Base-by-base conservation (phyloP, 352 stramenopile genomes). In the Globisporangium recalcitrans region DNA sequence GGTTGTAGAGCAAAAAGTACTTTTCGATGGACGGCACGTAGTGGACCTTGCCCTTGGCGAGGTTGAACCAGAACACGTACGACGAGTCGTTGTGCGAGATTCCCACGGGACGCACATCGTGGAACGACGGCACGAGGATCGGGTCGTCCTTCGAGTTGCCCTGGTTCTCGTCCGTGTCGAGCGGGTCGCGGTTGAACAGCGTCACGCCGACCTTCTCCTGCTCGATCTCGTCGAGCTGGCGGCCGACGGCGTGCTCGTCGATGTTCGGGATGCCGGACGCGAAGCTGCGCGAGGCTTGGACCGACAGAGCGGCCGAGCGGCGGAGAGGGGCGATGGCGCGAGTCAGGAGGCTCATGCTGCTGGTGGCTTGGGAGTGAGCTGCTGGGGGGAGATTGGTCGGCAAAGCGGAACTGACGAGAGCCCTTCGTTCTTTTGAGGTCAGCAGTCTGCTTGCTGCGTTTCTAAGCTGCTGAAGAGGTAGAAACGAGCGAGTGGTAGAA, bases 1-100 rank as follows among this genome's bases (percentile, higher is more conserved):
- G 82, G 80, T 95, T 93, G 81, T 93, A 91, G 32, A 95, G 76
- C 86, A 89, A 73, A 78, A 95, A 95, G 76, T 95, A 95, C 84
- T 95, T 95, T 70, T 91, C 82, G 67, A 93, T 89, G 68, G 77
- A 69, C 56, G 86, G 86, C 63, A 95, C 72, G 74, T 95, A 88
- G 80, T 93, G 79, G 58, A 92, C 79, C 78, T 93, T 89, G 73
- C 84, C 86, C 81, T 95, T 88, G 52, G 77, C 73, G 64, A 95
- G 73, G 68, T 82, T 95, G 72, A 95, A 95, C 79, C 81, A 95
- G 74, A 87, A 90, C 42, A 95, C 68, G 73, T 95, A 95, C 61
- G 82, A 91, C 60, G 86, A 87, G 74, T 95, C 86, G 70, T 95
- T 95, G 77, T 95, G 86, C 63, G 86, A 91, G 63, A 95, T 79